phyloP scores from a whole-genome alignment of 139 green algal genomes.

The Ettlia oleoabundans region DNA sequence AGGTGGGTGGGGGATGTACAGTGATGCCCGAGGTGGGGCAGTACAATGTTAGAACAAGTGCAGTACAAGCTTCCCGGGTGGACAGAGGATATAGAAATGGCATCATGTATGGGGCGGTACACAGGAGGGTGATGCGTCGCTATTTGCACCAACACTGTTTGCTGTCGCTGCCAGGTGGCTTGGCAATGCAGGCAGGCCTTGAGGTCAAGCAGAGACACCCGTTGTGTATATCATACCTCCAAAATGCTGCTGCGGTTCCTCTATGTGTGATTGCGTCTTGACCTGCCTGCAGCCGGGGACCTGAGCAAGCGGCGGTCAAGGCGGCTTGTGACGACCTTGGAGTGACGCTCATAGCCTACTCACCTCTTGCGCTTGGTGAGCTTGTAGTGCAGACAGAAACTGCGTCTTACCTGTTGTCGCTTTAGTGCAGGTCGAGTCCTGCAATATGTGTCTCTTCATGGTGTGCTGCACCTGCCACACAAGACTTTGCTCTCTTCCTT shows the following conservation, averaged over 20 bases:
- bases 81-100: too few relatives aligned
- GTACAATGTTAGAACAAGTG: background rate
- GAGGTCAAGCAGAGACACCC: too few relatives aligned
- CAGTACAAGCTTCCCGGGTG: too few relatives aligned
- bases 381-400: constrained; percentile 62
- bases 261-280: background rate
- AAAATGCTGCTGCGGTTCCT: background rate
- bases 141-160: too few relatives aligned
- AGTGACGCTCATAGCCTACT: constrained; percentile 92
- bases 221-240: background rate
- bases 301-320: constrained; percentile 67
- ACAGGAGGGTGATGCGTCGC: too few relatives aligned
- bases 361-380: constrained; percentile 87
- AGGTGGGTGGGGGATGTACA: constrained; percentile 51
- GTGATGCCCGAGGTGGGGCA: background rate
- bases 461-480: constrained; percentile 13
- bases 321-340: constrained; percentile 86
- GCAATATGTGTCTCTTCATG: too few relatives aligned
- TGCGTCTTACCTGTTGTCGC: too few relatives aligned
- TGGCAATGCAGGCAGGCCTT: too few relatives aligned
- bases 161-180: too few relatives aligned
- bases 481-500: too few relatives aligned
- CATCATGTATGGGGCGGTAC: too few relatives aligned
- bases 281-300: constrained; percentile 18
- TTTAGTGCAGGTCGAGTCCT: too few relatives aligned